phyloP scores from a whole-genome alignment of 2,329 filamentous ascomycete genomes.

The Colletotrichum liaoningense region DNA sequence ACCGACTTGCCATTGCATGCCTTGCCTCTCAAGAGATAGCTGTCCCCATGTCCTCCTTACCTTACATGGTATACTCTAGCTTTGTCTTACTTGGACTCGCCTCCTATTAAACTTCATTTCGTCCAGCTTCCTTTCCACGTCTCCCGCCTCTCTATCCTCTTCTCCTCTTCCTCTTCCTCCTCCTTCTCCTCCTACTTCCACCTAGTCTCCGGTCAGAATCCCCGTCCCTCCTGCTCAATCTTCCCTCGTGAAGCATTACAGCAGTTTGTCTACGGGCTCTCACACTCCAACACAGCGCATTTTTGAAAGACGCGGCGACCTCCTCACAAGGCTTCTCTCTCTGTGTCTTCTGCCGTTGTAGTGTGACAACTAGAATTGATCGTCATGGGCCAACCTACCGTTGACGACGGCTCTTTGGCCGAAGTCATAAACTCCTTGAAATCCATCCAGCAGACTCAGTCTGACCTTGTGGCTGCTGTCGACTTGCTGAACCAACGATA shows the following conservation, averaged over 20 bases:
- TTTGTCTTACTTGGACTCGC: conserved; percentile 8
- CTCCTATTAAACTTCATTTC: neutral
- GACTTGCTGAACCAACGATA: conserved; percentile 50
- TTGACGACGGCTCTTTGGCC: conserved; percentile 43
- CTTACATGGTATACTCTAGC: neutral
- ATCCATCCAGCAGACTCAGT: conserved; percentile 54
- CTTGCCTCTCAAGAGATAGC: neutral
- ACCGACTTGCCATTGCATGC: conserved; percentile 10
- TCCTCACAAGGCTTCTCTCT: neutral
- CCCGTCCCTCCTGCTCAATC: neutral
- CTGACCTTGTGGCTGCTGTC: conserved; percentile 52
- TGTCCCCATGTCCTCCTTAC: neutral
- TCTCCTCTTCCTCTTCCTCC: neutral
- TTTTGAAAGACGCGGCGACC: neutral
- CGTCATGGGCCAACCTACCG: conserved; percentile 20
- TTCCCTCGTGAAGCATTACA: neutral
- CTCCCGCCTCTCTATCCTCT: neutral
- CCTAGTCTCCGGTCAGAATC: neutral
- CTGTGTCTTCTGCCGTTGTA: neutral
- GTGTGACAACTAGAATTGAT: neutral
- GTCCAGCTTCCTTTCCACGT: neutral
- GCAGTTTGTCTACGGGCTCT: neutral
- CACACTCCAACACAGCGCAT: neutral
- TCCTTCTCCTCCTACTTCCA: neutral
- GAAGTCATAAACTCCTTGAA: conserved; percentile 47